These are phyloP conservation scores for Saraca asoca DNA, from an alignment of 331 rosid genomes.

Conservation along the genomic window DNA sequence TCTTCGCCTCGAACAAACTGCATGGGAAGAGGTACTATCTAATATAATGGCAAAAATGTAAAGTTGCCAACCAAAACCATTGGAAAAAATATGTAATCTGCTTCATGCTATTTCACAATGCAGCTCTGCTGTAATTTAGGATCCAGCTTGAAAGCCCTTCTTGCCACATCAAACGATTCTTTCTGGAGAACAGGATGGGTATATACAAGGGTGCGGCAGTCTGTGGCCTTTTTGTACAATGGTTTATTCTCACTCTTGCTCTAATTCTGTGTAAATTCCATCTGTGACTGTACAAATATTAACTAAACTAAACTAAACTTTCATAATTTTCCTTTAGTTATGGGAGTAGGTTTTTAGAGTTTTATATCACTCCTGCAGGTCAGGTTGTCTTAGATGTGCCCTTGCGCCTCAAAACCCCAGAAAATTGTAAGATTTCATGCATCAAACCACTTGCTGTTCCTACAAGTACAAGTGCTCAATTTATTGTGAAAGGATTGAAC, in stretches of 20 bases:
- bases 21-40: constrained; percentile 76
- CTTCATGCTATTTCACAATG: constrained; percentile 29
- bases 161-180: constrained; percentile 59
- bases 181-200: constrained; percentile 95
- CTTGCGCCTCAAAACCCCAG: constrained; percentile 54
- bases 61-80: constrained; percentile 12
- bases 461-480: constrained; percentile 51
- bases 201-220: constrained; percentile 62
- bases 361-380: constrained; percentile 54
- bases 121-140: constrained; percentile 73
- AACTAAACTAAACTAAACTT: too few species aligned
- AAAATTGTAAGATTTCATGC: constrained; percentile 57
- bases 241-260: constrained; percentile 52
- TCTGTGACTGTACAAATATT: constrained; percentile 7
- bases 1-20: constrained; percentile 56
- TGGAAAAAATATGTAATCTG: background rate
- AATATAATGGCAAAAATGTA: constrained; percentile 20
- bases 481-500: constrained; percentile 73
- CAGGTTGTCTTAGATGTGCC: constrained; percentile 76
- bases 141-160: constrained; percentile 62
- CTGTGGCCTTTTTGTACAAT: constrained; percentile 67
- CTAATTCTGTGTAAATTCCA: constrained; percentile 2
- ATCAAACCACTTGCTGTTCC: constrained; percentile 84
- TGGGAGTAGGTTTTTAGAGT: constrained; percentile 21
- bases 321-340: constrained; percentile 7